Conservation (phyloP, 129 eudicot genomes). For the Logfia minima region DNA sequence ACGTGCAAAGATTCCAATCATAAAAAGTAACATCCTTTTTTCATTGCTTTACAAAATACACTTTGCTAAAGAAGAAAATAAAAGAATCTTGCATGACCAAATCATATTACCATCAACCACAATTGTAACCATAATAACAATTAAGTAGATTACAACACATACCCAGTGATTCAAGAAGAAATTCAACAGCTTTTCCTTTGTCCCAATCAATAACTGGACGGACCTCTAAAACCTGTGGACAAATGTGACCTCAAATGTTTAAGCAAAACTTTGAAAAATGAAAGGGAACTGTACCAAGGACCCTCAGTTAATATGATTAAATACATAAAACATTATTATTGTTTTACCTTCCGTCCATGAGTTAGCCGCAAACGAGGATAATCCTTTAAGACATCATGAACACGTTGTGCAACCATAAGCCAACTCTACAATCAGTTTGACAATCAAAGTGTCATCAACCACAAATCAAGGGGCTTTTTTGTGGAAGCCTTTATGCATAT, state of each 20-base stretch:
- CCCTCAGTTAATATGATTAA: not conserved
- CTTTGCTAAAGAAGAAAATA: not conserved
- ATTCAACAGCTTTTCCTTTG: slow-evolving; percentile 96
- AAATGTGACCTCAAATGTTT: slow-evolving; percentile 10
- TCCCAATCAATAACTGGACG: slow-evolving; percentile 95
- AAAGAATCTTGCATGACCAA: slow-evolving; percentile 1
- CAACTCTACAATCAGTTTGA: slow-evolving; percentile 55
- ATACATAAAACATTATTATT: not conserved
- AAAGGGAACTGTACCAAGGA: not conserved
- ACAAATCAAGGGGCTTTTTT: not conserved
- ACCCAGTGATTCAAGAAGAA: slow-evolving; percentile 87
- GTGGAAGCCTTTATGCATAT: not conserved
- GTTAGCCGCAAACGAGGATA: slow-evolving; percentile 78
- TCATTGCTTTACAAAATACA: slow-evolving; percentile 1
- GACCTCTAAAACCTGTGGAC: slow-evolving; percentile 83
- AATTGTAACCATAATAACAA: not conserved
- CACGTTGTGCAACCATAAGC: slow-evolving; percentile 77
- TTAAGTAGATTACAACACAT: slow-evolving; percentile 14
- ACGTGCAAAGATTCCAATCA: not conserved
- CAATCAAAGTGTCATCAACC: slow-evolving; percentile 15
- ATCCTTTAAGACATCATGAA: slow-evolving; percentile 69
- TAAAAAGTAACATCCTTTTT: not conserved
- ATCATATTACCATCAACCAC: not conserved
- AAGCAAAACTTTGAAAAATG: not conserved
- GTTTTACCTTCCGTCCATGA: slow-evolving; percentile 88